Base-by-base conservation (phyloP, 352 stramenopile genomes). In the Saprolegnia parasitica region DNA sequence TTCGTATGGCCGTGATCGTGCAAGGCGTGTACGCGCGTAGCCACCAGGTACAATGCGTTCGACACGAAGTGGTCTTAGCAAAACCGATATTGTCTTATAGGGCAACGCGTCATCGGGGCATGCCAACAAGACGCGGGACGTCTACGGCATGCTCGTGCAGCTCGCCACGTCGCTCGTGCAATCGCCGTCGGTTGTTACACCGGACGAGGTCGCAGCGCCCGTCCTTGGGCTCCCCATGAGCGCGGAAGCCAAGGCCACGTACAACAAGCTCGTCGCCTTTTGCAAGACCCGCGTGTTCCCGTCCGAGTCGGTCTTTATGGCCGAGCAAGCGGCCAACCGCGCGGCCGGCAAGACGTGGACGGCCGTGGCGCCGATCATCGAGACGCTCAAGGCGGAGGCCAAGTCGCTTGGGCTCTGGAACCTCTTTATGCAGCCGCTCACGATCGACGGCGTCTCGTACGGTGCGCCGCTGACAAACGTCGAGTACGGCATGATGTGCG, bases 401-500 rank as follows among this genome's bases (percentile, higher is more conserved):
- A 93, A 95, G 72, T 72, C 76, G 32, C 72, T 97, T 4, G 95
- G 93, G 5, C 81, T 99, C 4, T 99, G 96, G 96, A 99, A 99
- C 77, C 76, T 99, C 23, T 99, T 99, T 66, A 67, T 98, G 24
- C 90, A 85, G 40, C 70, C 85, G 70, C 81, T 81, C 68, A 70
- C 76, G 24, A 74, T 90, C 52, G 74, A 87, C 37, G 79, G 77
- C 10, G 80, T 80, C 13, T 82, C 95, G 56, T 91, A 92, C 46
- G 86, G 83, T 21, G 76, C 77, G 50, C 81, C 88, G 45, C 73
- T 93, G 37, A 92, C 81, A 47, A 93, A 96, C 71, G 80, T 95
- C 40, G 94, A 99, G 80, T 99, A 99, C 75, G 96, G 93, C 24
- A 83, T 97, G 62, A 87, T 99, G 76, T 98, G 93, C 47, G 96